Evolutionary conservation across 345 rosid genomes (phyloP).

Genomic region (rapeseed (Brassica napus)): DNA sequence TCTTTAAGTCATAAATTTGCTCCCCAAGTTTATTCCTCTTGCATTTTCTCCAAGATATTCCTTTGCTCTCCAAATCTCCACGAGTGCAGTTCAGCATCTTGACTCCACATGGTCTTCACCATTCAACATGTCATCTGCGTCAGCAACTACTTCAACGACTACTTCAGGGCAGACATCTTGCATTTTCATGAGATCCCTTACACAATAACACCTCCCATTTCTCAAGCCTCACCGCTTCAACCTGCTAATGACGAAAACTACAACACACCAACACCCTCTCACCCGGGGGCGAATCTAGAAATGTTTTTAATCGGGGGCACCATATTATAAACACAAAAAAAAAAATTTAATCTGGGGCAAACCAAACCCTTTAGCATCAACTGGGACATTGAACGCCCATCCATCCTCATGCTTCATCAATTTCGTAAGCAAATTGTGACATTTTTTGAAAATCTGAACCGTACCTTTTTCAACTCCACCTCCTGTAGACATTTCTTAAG

Average conservation of each 20-base stretch:
- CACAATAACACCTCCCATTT: neutral
- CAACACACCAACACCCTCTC: neutral
- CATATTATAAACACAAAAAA: neutral
- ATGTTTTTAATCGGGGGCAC: no score
- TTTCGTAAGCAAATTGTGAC: conserved; percentile 58
- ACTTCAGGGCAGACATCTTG: no score
- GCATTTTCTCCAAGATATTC: no score
- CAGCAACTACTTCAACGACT: no score
- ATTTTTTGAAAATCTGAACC: conserved; percentile 53
- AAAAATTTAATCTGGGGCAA: conserved; percentile 27
- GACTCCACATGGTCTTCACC: no score
- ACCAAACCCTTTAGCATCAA: conserved; percentile 72
- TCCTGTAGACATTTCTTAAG: neutral
- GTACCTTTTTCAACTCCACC: conserved; percentile 33
- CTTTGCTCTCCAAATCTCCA: no score
- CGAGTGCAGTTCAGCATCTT: no score
- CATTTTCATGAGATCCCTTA: neutral
- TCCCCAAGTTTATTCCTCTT: no score
- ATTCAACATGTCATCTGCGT: no score
- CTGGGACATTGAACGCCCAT: conserved; percentile 83
- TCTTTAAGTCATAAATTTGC: no score
- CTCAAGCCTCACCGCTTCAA: neutral
- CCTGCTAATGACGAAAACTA: neutral
- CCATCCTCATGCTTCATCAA: conserved; percentile 82
- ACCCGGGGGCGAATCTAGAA: neutral